phyloP scores from a whole-genome alignment of 1,284 basidiomycete genomes.

The Volvariella volvacea region DNA sequence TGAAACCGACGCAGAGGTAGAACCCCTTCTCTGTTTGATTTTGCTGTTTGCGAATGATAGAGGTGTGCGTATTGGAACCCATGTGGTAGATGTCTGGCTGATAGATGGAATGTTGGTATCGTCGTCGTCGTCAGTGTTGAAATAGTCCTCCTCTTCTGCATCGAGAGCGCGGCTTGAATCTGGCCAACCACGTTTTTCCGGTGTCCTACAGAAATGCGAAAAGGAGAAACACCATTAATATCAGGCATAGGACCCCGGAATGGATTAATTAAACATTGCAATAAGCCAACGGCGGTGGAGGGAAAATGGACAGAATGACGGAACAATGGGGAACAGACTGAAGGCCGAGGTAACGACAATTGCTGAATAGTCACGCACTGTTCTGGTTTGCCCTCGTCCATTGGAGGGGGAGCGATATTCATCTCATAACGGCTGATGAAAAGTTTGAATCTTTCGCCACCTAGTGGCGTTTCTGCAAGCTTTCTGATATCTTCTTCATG shows the following conservation, averaged over 20 bases:
- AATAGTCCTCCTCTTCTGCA: slow-evolving; percentile 84
- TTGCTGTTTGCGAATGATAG: slow-evolving; percentile 22
- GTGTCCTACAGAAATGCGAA: slow-evolving; percentile 17
- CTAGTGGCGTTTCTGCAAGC: slow-evolving; percentile 56
- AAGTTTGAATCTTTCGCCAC: slow-evolving; percentile 64
- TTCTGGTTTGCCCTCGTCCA: slow-evolving; percentile 41
- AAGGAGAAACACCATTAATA: slow-evolving; percentile 1
- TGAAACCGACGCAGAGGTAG: slow-evolving; percentile 23
- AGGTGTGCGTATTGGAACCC: slow-evolving; percentile 21
- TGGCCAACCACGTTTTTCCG: slow-evolving; percentile 36
- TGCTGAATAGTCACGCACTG: slow-evolving; percentile 31
- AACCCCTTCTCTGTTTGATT: slow-evolving; percentile 57
- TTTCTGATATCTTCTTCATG: slow-evolving; percentile 63
- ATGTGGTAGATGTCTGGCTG: slow-evolving; percentile 27
- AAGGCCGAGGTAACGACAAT: slow-evolving; percentile 2
- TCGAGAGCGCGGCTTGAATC: slow-evolving; percentile 50
- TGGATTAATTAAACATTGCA: not conserved
- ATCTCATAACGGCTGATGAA: slow-evolving; percentile 85
- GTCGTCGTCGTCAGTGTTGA: slow-evolving; percentile 74
- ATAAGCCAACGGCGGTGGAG: not conserved
- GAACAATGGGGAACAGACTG: too few relatives aligned
- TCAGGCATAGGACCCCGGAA: slow-evolving; percentile 3
- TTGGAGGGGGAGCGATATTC: slow-evolving; percentile 79
- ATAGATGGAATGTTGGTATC: slow-evolving; percentile 25
- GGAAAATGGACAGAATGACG: not conserved